Conservation (phyloP, 2,329 filamentous ascomycete genomes). For the Claviceps africana region DNA sequence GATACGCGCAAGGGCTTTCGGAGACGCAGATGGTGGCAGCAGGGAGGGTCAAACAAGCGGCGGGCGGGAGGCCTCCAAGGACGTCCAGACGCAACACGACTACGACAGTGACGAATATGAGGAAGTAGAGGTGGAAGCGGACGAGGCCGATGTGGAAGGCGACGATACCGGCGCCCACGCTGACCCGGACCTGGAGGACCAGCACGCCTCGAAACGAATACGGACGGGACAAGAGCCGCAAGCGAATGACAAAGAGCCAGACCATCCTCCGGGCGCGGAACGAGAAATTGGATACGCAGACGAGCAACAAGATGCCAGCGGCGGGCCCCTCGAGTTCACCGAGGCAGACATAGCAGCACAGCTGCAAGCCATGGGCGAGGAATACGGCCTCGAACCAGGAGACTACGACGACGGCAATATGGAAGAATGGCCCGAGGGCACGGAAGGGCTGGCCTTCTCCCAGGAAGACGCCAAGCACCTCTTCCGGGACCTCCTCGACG, state of each 20-base stretch:
- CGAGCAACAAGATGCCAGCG: conserved; percentile 14
- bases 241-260: conserved; percentile 30
- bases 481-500: conserved; percentile 77
- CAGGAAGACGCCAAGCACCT: conserved; percentile 63
- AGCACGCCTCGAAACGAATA: conserved; percentile 47
- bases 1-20: conserved; percentile 42
- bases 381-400: conserved; percentile 65
- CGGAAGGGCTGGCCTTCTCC: conserved; percentile 55
- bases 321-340: conserved; percentile 59
- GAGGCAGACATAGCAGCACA: conserved; percentile 94
- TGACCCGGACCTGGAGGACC: conserved; percentile 11
- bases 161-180: conserved; percentile 17
- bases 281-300: conserved; percentile 13
- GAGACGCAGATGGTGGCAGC: conserved; percentile 7
- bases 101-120: conserved; percentile 61
- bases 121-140: conserved; percentile 48
- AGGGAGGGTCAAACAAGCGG: neutral
- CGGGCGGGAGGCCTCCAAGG: conserved; percentile 8
- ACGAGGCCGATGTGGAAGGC: conserved; percentile 41
- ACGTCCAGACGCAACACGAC: conserved; percentile 17
- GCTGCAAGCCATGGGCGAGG: conserved; percentile 73
- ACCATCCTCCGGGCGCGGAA: conserved; percentile 14
- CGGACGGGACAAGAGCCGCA: conserved; percentile 39
- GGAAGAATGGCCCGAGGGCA: conserved; percentile 54
- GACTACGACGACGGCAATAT: conserved; percentile 56